These are phyloP conservation scores for Heritiera fomes DNA, from an alignment of 345 rosid species.

Conservation along the genomic window DNA sequence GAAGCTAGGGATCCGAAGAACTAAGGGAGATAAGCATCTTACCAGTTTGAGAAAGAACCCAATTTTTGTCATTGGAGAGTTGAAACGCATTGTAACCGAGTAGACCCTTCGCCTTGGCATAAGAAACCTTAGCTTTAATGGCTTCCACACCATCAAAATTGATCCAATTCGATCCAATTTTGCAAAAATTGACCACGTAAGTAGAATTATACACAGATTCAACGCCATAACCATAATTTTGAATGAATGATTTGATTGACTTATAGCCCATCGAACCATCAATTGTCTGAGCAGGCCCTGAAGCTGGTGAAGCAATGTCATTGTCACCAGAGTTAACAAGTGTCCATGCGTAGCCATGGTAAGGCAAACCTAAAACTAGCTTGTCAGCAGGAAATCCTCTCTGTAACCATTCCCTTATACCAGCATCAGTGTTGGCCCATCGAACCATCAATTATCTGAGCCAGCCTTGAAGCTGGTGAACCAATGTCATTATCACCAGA, in stretches of 20 bases:
- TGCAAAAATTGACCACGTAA: conserved; percentile 33
- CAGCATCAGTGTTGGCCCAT: conserved; percentile 15
- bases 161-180: conserved; percentile 35
- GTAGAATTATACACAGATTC: conserved; percentile 33
- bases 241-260: conserved; percentile 19
- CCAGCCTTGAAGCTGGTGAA: conserved; percentile 24
- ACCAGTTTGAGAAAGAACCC: conserved; percentile 42
- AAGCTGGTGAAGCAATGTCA: conserved; percentile 23
- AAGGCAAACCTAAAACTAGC: conserved; percentile 34
- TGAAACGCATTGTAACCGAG: conserved; percentile 44
- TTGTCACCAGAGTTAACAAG: conserved; percentile 19
- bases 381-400: conserved; percentile 26
- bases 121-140: conserved; percentile 37
- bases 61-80: conserved; percentile 40
- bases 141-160: conserved; percentile 45
- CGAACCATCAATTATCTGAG: no score
- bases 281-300: conserved; percentile 24
- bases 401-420: conserved; percentile 24
- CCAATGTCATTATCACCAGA: conserved; percentile 22
- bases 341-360: conserved; percentile 32
- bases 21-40: background rate
- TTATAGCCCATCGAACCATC: conserved; percentile 33
- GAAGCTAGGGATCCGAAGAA: background rate
- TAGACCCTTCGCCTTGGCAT: conserved; percentile 38
- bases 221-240: conserved; percentile 31